A percentile compares a stretch with the other conserved stretches of the same genome.
phyloP scores from a whole-genome alignment of 257 asterid species.

The Primulina eburnea region DNA sequence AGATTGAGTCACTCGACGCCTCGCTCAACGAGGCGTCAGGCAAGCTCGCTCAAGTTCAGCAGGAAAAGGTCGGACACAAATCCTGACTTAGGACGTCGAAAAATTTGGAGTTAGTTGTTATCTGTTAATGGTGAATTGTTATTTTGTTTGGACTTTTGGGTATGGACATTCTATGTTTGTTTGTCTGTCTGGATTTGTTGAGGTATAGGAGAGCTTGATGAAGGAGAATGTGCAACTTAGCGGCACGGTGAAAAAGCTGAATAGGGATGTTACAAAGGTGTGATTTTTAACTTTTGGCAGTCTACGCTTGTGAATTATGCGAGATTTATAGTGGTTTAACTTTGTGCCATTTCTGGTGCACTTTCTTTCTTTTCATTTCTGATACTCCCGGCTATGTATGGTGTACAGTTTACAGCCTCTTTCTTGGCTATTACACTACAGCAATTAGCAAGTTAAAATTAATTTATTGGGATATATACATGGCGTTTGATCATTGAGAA shows the following conservation, averaged over 20 bases:
- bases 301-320: too few species aligned
- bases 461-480: too few species aligned
- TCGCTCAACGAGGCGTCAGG: conserved; percentile 50
- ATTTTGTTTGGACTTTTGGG: not conserved
- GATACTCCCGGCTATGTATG: too few species aligned
- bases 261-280: conserved; percentile 57
- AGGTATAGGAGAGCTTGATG: conserved; percentile 39
- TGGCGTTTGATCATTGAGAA: not conserved
- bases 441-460: not conserved
- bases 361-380: too few species aligned
- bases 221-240: conserved; percentile 46
- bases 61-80: conserved; percentile 58
- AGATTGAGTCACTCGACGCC: conserved; percentile 68
- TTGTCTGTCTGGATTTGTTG: conserved; percentile 11
- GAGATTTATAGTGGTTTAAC: too few species aligned
- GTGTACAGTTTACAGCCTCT: too few species aligned
- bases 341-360: not conserved
- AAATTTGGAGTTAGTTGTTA: not conserved
- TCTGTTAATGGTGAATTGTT: not conserved
- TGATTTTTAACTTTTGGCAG: not conserved
- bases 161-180: conserved; percentile 29
- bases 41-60: conserved; percentile 53
- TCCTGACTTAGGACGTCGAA: not conserved
- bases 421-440: too few species aligned
- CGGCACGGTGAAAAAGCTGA: conserved; percentile 46